Base-by-base conservation (phyloP, 1,284 basidiomycete species). In the Mycena citricolor region DNA sequence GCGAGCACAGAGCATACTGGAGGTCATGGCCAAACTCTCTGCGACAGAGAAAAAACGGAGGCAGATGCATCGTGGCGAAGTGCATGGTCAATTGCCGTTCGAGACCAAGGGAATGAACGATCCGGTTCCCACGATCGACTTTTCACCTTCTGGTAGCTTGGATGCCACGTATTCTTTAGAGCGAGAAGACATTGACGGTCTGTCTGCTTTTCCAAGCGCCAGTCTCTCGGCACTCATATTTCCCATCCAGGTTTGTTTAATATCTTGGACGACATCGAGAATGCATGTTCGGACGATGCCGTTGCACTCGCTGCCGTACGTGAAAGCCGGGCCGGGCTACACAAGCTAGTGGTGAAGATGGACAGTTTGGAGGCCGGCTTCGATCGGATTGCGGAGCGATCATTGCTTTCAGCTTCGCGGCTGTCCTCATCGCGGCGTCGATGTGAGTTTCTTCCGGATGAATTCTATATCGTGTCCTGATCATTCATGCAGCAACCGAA, bases 11-110 rank as follows among this genome's bases (percentile, higher is more conserved):
- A 80, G 77, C 31, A 83, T 94, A 43, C 68, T 88, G 2, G 86
- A 91, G 58, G 79, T 90, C 2, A 84, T 94, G 81, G 85, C 86
- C 2, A 89, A 84, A 56, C 70, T 89, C 24, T 86, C 86, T 4
- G 73, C 81, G 3, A 79, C 70, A 33, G 91, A 94, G 62, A 73
- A 74, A 41, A 88, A 86, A 57, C 78, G 88, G 19, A 77, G 90
- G 2, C 83, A 89, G 58, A 73, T 85, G 16, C 89, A 91, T 56
- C 76, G 85, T 24, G 77, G 83, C 12, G 90, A 92, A 55, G 75
- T 90, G 10, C 77, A 88, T 54, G 84, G 83, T 0, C 83, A 89
- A 55, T 68, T 94, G 4, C 91, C 90, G 0, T 94, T 90, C 56
- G 81, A 86, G 25, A 75, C 82, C 5, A 70, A 72, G 42, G 84